phyloP scores from a whole-genome alignment of 2,329 filamentous ascomycete genomes.

The Colletotrichum sp. region DNA sequence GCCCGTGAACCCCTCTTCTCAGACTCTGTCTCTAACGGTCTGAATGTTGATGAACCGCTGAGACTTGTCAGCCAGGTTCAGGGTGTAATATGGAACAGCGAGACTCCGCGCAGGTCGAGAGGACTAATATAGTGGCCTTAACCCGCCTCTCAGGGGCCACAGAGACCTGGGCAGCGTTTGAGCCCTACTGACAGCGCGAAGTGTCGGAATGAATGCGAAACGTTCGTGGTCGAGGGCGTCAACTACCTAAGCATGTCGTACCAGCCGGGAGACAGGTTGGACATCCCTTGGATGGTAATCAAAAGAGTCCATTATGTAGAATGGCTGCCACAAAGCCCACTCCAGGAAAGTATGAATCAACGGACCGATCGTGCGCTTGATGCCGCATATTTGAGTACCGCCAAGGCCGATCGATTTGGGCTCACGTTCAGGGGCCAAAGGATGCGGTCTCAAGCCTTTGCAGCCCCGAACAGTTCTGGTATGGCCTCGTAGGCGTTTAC shows the following conservation, averaged over 20 bases:
- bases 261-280: not conserved
- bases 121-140: not conserved
- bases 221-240: not conserved
- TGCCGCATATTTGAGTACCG: not conserved
- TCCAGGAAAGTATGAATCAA: not conserved
- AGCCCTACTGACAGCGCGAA: not conserved
- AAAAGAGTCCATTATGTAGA: not conserved
- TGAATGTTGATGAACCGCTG: not conserved
- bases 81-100: not conserved
- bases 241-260: not conserved
- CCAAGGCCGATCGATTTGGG: accelerated
- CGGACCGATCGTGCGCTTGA: not conserved
- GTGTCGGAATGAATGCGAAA: not conserved
- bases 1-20: not conserved
- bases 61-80: not conserved
- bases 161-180: not conserved
- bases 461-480: not conserved
- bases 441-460: not conserved
- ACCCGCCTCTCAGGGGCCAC: not conserved
- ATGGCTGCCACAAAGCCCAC: not conserved
- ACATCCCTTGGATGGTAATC: not conserved
- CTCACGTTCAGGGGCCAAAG: not conserved
- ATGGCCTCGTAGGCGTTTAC: not conserved
- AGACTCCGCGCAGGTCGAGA: not conserved
- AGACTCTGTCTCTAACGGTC: not conserved